Evolutionary conservation across 331 rosid genomes (phyloP), one percentile per base, ranked within the genome.

Genomic region (Pyracantha coccinea): DNA sequence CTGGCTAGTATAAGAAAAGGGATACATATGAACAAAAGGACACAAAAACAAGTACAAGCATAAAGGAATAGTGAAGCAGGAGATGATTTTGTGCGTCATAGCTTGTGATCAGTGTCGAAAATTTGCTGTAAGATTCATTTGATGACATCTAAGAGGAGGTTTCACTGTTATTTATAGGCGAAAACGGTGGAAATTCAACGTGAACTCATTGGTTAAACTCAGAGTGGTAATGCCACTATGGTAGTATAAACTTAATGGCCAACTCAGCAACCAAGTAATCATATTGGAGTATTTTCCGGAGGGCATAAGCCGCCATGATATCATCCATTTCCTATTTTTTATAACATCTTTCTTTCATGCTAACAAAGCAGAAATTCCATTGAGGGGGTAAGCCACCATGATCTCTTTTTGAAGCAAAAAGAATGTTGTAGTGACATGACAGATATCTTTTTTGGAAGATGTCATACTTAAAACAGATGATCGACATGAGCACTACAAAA

Each of bases 221-320:
- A 60, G 41, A 87, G 89, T 87, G 89, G 87, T 38, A 44, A 27
- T 29, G 28, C 76, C 91, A 85, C 83, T 85, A 84, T 24, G 38
- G 77, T 72, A 53, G 73, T 69, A n/a, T 14, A 35, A 21, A 32
- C 27, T 16, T 47, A 79, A 70, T 74, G 78, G 77, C 41, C 80
- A 80, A 45, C 77, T 65, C 28, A 47, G 57, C 12, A n/a, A 44
- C 44, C 58, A 69, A 75, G 28, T 20, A 68, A 75, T 63, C 13
- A 8, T 68, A n/a, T 20, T 60, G 20, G 60, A 65, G 62, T 19
- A 4, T 31, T 23, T 23, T 53, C 19, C 55, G n/a, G 24, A 61
- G 5, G 65, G 9, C 70, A 53, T 71, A 75, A 71, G 79, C 75
- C 67, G 23, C 66, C 77, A 76, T 45, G 66, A 69, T 69, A n/a